Evolutionary conservation across 2,329 filamentous ascomycete genomes (phyloP).

Genomic region (Penicillium sp.): DNA sequence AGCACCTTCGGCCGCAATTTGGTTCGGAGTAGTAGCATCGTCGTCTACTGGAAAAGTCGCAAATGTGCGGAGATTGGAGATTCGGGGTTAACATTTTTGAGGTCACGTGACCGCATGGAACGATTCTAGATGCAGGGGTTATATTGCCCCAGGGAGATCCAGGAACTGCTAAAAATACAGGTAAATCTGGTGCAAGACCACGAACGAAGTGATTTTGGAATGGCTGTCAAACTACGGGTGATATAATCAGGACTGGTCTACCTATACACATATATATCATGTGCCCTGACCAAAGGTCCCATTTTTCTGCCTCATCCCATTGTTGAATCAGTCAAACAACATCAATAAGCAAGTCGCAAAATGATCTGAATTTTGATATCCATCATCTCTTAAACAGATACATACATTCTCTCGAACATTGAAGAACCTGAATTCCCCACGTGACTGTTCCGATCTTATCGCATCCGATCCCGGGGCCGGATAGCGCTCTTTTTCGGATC

Average conservation of each 20-base stretch:
- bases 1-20: constrained; percentile 12
- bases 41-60: not conserved
- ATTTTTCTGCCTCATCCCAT: not conserved
- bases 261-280: not conserved
- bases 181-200: not conserved
- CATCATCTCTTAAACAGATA: not conserved
- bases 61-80: constrained; percentile 7
- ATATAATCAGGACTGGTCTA: not conserved
- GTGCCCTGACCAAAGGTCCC: not conserved
- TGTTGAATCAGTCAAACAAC: too few species aligned
- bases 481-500: constrained; percentile 5
- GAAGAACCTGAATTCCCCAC: not conserved
- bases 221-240: not conserved
- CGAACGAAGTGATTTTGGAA: not conserved
- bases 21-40: constrained; percentile 20
- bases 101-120: not conserved
- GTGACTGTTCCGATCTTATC: constrained; percentile 7
- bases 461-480: constrained; percentile 6
- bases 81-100: not conserved
- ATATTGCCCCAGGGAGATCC: not conserved
- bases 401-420: not conserved
- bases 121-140: not conserved
- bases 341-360: not conserved
- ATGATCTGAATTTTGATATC: not conserved
- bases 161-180: not conserved